Percentiles rank a stretch among this genome's conserved stretches.
phyloP scores from a whole-genome alignment of 208 protist genomes.

The Histomonas meleagridis region DNA sequence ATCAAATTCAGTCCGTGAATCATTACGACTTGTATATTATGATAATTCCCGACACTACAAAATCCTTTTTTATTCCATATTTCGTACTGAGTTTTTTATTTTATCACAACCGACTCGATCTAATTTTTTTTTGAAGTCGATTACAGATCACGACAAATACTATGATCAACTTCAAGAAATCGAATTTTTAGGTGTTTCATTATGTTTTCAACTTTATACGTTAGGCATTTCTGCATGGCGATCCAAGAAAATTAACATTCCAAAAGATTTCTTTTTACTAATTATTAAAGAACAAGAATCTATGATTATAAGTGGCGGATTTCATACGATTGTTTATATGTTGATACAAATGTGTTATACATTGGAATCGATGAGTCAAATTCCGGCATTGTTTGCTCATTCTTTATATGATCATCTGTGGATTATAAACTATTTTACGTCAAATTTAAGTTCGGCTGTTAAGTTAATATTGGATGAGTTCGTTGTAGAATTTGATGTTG shows the following conservation, averaged over 20 bases:
- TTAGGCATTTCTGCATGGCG: neutral
- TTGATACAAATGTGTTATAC: neutral
- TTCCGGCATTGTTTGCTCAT: neutral
- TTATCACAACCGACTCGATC: neutral
- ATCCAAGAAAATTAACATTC: too few species aligned
- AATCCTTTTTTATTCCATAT: neutral
- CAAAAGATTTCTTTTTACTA: neutral
- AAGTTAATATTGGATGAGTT: neutral
- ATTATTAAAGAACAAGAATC: neutral
- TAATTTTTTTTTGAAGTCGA: neutral
- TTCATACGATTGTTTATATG: constrained; percentile 9
- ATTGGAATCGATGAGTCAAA: neutral
- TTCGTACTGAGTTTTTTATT: neutral
- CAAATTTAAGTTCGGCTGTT: neutral
- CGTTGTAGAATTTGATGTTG: neutral
- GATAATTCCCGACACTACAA: neutral
- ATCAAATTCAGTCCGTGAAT: neutral
- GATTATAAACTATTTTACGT: neutral
- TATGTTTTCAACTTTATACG: neutral
- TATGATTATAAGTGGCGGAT: neutral
- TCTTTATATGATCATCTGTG: constrained; percentile 7
- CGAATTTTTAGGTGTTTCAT: neutral
- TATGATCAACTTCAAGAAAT: neutral
- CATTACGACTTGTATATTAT: neutral
- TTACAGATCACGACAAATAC: neutral